phyloP scores from a whole-genome alignment of 805 yeast genomes.

The Yarrowia osloensis region DNA sequence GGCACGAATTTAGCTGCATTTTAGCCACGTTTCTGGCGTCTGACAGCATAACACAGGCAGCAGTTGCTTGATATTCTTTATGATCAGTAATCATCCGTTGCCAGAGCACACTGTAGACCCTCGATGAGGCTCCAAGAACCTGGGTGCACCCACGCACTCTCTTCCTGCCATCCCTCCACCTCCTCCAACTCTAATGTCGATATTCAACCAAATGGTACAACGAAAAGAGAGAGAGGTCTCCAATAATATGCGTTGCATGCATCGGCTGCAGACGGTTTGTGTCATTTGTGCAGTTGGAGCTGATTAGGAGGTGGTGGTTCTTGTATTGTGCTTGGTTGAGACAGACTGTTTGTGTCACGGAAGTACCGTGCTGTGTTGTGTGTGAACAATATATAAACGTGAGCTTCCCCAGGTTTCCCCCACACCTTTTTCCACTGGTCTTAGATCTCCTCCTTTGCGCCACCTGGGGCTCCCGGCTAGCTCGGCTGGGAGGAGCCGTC shows the following conservation, averaged over 20 bases:
- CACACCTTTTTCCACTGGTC: too few relatives aligned
- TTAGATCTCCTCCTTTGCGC: not conserved
- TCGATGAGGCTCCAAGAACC: not conserved
- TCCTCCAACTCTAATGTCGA: not conserved
- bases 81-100: not conserved
- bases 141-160: not conserved
- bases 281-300: too few relatives aligned
- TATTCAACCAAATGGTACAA: not conserved
- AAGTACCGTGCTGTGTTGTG: too few relatives aligned
- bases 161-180: not conserved
- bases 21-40: not conserved
- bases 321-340: too few relatives aligned
- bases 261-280: too few relatives aligned
- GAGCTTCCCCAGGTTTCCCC: too few relatives aligned
- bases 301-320: too few relatives aligned
- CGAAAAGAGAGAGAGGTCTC: too few relatives aligned
- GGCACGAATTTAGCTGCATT: not conserved
- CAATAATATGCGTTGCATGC: too few relatives aligned
- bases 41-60: not conserved
- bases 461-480: not conserved
- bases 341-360: too few relatives aligned
- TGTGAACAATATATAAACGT: too few relatives aligned
- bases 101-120: not conserved
- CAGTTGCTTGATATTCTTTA: conserved; percentile 1
- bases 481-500: conserved; percentile 9